Conservation (phyloP, 441 rosid species). For the Metrosideros polymorpha region DNA sequence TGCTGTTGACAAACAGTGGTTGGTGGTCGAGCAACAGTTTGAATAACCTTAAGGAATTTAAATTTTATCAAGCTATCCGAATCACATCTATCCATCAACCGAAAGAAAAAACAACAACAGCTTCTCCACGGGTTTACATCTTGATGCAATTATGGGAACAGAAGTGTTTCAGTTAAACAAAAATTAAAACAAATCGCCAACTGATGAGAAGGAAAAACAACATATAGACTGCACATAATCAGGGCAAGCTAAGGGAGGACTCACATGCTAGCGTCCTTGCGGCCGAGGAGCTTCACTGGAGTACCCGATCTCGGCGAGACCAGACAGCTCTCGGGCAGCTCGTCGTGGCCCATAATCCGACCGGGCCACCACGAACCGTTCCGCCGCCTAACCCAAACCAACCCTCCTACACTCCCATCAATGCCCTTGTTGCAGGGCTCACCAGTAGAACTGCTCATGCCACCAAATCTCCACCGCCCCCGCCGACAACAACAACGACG, state of each 20-base stretch:
- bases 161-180: not conserved
- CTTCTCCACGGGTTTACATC: not conserved
- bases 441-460: conserved; percentile 69
- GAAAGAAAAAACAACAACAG: not conserved
- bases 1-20: not conserved
- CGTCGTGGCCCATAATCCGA: conserved; percentile 60
- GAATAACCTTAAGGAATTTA: not conserved
- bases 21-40: not conserved
- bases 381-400: conserved; percentile 96
- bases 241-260: conserved; percentile 17
- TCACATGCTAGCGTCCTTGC: conserved; percentile 93
- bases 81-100: not conserved
- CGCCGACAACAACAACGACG: not conserved
- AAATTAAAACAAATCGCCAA: not conserved
- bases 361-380: conserved; percentile 99
- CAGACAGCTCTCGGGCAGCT: conserved; percentile 64
- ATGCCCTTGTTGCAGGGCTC: conserved; percentile 47
- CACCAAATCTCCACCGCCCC: not conserved
- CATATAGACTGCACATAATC: not conserved
- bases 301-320: conserved; percentile 82
- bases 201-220: not conserved
- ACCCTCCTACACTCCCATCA: conserved; percentile 82
- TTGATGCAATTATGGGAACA: not conserved
- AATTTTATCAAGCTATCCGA: not conserved
- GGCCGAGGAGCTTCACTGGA: conserved; percentile 93